Evolutionary conservation across 139 green algal species (phyloP).

Genomic region (Chlamydomonas sphaeroides): DNA sequence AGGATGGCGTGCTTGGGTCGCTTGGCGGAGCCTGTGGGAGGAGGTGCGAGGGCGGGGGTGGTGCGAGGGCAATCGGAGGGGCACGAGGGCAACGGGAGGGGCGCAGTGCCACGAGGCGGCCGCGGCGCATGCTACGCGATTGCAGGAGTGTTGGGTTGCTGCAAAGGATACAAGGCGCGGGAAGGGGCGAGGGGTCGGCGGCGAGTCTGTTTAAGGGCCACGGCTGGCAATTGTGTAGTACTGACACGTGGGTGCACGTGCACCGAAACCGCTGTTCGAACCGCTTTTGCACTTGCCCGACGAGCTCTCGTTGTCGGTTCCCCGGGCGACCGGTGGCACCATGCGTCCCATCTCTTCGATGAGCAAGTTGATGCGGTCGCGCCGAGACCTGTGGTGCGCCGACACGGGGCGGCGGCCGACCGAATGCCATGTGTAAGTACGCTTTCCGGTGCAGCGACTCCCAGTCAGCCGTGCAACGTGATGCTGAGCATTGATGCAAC

Average conservation of each 20-base stretch:
- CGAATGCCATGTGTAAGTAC: too few relatives aligned
- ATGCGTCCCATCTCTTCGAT: conserved; percentile 70
- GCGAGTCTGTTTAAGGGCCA: too few relatives aligned
- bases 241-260: too few relatives aligned
- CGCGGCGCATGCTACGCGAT: not conserved
- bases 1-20: conserved; percentile 74
- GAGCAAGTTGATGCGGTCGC: conserved; percentile 77
- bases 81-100: not conserved
- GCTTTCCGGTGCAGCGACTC: too few relatives aligned
- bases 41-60: not conserved
- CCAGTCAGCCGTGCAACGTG: too few relatives aligned
- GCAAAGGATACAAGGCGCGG: not conserved
- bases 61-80: not conserved
- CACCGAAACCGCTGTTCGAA: not conserved
- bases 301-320: not conserved
- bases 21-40: not conserved
- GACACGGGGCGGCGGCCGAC: too few relatives aligned
- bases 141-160: not conserved
- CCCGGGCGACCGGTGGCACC: conserved; percentile 18
- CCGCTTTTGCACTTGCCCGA: not conserved
- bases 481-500: too few relatives aligned
- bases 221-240: too few relatives aligned
- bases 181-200: too few relatives aligned
- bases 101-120: not conserved
- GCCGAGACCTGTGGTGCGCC: too few relatives aligned